Percentiles rank a stretch among this genome's conserved stretches.
Conservation (phyloP, 805 yeast species). For the Tetrapisispora fleetii region DNA sequence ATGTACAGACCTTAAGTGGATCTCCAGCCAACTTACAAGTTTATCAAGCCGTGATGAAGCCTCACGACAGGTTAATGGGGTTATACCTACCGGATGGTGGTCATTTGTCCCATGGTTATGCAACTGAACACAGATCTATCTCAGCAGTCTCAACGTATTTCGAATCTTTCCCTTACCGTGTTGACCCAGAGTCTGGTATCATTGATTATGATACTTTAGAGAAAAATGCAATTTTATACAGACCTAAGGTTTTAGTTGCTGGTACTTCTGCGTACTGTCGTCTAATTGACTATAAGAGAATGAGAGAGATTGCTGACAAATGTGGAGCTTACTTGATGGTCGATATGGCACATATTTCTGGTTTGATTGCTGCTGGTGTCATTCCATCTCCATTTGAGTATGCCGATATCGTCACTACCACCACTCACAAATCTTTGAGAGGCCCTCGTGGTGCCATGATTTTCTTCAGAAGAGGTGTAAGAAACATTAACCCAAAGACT, state of each 20-base stretch:
- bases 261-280: slow-evolving; percentile 98
- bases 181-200: slow-evolving; percentile 81
- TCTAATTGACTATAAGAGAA: slow-evolving; percentile 89
- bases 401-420: slow-evolving; percentile 95
- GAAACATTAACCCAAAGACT: slow-evolving; percentile 76
- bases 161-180: slow-evolving; percentile 98
- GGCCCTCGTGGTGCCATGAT: slow-evolving; percentile 99
- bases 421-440: slow-evolving; percentile 96
- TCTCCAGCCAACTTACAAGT: slow-evolving; percentile 97
- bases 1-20: slow-evolving; percentile 92
- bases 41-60: slow-evolving; percentile 88
- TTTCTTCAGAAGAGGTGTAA: slow-evolving; percentile 92
- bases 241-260: slow-evolving; percentile 95
- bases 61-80: slow-evolving; percentile 96
- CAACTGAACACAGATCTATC: slow-evolving; percentile 85
- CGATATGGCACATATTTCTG: slow-evolving; percentile 98
- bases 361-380: slow-evolving; percentile 90
- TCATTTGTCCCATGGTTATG: slow-evolving; percentile 96
- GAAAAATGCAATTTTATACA: slow-evolving; percentile 77
- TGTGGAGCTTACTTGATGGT: slow-evolving; percentile 94
- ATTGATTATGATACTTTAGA: slow-evolving; percentile 94
- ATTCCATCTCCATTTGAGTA: slow-evolving; percentile 93
- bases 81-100: slow-evolving; percentile 98
- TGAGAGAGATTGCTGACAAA: slow-evolving; percentile 92
- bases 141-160: slow-evolving; percentile 93